Evolutionary conservation across 306 rosid genomes (phyloP).

Genomic region (Pyrus betulifolia): DNA sequence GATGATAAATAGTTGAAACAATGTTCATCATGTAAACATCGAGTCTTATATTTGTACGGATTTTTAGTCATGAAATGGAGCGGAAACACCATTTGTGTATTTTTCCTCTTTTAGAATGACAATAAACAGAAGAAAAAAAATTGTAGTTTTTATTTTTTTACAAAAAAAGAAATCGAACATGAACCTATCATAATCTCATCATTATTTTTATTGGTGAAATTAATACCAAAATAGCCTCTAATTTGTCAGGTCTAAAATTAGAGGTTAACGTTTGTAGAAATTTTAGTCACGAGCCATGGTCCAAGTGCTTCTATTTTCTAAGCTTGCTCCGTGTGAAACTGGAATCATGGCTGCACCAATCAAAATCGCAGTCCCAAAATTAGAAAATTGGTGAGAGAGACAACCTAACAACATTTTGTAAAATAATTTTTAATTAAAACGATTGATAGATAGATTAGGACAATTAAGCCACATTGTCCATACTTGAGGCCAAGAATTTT

Average conservation of each 20-base stretch:
- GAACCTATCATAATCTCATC: neutral
- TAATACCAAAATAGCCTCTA: neutral
- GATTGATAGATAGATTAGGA: neutral
- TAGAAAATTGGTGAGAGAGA: neutral
- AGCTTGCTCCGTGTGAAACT: neutral
- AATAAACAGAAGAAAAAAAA: neutral
- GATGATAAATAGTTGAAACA: neutral
- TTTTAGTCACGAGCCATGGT: neutral
- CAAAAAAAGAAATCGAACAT: too few relatives aligned
- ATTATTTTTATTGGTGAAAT: neutral
- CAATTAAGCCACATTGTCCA: neutral
- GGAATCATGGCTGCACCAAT: neutral
- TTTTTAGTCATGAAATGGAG: too few relatives aligned
- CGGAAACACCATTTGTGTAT: neutral
- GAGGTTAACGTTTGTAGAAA: neutral
- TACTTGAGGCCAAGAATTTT: neutral
- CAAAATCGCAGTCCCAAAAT: neutral
- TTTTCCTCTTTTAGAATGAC: neutral
- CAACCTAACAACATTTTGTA: neutral
- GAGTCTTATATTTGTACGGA: neutral
- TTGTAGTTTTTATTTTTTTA: neutral
- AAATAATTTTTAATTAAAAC: neutral
- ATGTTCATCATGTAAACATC: neutral
- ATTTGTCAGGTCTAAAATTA: neutral
- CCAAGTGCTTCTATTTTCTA: neutral